A percentile compares a stretch with the other conserved stretches of the same genome.
These are phyloP conservation scores for Mimosa bimucronata DNA, from an alignment of 306 rosid species.

Conservation along the genomic window DNA sequence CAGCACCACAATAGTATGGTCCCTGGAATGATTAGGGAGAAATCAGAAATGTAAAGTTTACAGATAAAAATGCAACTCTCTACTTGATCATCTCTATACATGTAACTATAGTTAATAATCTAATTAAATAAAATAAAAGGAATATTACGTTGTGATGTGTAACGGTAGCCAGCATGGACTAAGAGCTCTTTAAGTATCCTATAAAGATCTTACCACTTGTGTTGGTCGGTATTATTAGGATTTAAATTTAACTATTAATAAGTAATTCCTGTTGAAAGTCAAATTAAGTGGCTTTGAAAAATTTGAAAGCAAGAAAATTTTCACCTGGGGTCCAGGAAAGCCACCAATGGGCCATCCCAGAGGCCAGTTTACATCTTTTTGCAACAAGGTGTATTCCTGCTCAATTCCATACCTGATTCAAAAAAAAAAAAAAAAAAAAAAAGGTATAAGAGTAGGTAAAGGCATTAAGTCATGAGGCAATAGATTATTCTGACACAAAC, in stretches of 20 bases:
- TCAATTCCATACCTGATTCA: constrained; percentile 83
- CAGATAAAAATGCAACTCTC: not conserved
- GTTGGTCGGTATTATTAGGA: not conserved
- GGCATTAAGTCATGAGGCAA: not conserved
- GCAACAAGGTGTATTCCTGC: constrained; percentile 94
- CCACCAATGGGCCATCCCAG: constrained; percentile 93
- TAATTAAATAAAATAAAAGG: not conserved
- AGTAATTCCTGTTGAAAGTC: not conserved
- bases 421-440: constrained; percentile 27
- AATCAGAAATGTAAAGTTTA: not conserved
- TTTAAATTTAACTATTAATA: not conserved
- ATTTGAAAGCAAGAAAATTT: not conserved
- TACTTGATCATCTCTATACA: not conserved
- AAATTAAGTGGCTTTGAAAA: not conserved
- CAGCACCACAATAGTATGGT: constrained; percentile 83
- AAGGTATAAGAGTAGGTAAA: not conserved
- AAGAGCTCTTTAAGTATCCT: not conserved
- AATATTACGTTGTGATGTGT: not conserved
- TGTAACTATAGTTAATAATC: not conserved
- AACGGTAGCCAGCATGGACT: not conserved
- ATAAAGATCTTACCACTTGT: not conserved
- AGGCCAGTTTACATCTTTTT: constrained; percentile 81
- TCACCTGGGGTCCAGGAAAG: constrained; percentile 89
- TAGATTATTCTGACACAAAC: not conserved
- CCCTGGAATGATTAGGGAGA: constrained; percentile 53